These are phyloP conservation scores for Trichoderma pleuroti DNA, from an alignment of 2,329 filamentous ascomycete genomes.

Conservation along the genomic window DNA sequence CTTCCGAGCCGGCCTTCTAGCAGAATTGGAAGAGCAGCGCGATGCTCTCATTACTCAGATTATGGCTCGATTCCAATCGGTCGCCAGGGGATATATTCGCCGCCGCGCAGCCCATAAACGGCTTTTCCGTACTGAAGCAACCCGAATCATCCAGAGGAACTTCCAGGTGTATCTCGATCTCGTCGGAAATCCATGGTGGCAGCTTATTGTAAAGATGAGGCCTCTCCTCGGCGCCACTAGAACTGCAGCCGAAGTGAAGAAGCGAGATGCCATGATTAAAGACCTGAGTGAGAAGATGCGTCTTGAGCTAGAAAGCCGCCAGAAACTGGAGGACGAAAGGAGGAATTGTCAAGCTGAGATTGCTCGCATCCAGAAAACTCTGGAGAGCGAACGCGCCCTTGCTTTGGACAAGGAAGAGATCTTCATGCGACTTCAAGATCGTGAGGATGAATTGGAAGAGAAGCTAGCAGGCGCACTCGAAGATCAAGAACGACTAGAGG, in stretches of 20 bases:
- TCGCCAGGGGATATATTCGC: slow-evolving; percentile 86
- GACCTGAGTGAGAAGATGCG: slow-evolving; percentile 81
- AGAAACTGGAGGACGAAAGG: slow-evolving; percentile 85
- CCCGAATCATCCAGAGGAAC: slow-evolving; percentile 89
- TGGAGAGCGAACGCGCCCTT: slow-evolving; percentile 93
- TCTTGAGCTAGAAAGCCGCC: slow-evolving; percentile 68
- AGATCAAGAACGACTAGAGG: slow-evolving; percentile 90
- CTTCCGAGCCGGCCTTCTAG: slow-evolving; percentile 92
- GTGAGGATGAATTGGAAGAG: slow-evolving; percentile 89
- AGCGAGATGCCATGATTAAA: slow-evolving; percentile 88
- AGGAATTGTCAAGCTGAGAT: slow-evolving; percentile 84
- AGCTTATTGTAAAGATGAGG: slow-evolving; percentile 90
- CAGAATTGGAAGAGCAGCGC: slow-evolving; percentile 92
- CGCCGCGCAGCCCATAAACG: slow-evolving; percentile 87
- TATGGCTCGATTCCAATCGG: slow-evolving; percentile 87
- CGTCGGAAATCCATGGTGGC: slow-evolving; percentile 95
- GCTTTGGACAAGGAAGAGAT: slow-evolving; percentile 98
- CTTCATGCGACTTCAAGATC: slow-evolving; percentile 87
- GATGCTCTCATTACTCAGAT: slow-evolving; percentile 91
- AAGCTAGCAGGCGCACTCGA: slow-evolving; percentile 89
- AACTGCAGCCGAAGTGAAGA: slow-evolving; percentile 90
- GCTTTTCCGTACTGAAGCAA: slow-evolving; percentile 90
- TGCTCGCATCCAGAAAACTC: slow-evolving; percentile 82
- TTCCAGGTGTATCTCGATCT: slow-evolving; percentile 89
- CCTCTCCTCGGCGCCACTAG: slow-evolving; percentile 88